A percentile compares a stretch with the other conserved stretches of the same genome.
These are phyloP conservation scores for Juglanconis juglandina DNA, from an alignment of 2,329 filamentous ascomycete species.

Conservation along the genomic window DNA sequence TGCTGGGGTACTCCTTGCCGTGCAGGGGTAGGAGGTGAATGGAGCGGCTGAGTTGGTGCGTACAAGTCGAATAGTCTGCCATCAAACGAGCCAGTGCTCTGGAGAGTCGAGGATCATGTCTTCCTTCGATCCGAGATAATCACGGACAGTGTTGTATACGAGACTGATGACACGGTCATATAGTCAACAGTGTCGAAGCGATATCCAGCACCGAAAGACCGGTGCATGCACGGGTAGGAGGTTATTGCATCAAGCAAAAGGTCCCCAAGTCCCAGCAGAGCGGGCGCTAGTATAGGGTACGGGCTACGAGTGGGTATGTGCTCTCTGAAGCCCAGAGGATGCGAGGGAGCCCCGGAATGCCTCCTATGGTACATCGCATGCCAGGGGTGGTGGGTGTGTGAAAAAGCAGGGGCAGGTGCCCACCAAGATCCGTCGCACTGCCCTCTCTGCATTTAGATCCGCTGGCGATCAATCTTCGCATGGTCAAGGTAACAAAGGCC, in stretches of 20 bases:
- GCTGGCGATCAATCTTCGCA: background rate
- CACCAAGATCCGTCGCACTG: background rate
- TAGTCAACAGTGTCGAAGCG: background rate
- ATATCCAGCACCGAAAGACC: background rate
- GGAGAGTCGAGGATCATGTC: background rate
- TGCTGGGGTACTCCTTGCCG: background rate
- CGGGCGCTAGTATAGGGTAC: slow-evolving; percentile 3
- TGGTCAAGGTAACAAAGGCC: background rate
- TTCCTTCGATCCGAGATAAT: background rate
- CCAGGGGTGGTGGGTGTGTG: background rate
- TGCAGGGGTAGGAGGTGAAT: background rate
- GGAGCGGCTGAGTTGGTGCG: background rate
- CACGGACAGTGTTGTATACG: background rate
- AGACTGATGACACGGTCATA: no score
- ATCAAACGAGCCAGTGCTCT: background rate
- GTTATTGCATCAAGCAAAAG: background rate
- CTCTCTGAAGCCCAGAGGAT: background rate
- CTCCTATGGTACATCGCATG: background rate
- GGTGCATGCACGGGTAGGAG: background rate
- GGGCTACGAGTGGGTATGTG: background rate
- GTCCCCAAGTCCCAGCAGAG: slow-evolving; percentile 6
- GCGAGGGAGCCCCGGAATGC: slow-evolving; percentile 3
- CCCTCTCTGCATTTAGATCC: background rate
- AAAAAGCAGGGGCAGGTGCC: background rate
- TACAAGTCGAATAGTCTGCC: background rate